Evolutionary conservation across 179 eudicot genomes (phyloP).

Genomic region (Carnegiea gigantea): DNA sequence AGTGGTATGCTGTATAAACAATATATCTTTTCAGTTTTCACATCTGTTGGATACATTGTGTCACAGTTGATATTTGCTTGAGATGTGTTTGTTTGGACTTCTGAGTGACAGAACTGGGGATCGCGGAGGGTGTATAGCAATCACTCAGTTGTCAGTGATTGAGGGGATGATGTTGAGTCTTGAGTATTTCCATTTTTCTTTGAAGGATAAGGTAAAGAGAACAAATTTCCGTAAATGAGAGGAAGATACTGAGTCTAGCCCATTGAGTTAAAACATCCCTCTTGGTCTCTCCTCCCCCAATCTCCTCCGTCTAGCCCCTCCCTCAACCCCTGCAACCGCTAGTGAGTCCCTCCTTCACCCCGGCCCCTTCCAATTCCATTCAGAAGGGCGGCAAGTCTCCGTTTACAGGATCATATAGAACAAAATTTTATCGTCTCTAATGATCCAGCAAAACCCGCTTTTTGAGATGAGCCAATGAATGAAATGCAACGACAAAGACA

Average conservation of each 20-base stretch:
- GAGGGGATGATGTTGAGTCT: neutral
- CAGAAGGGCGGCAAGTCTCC: neutral
- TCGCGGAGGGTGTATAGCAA: no score
- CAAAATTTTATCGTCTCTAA: neutral
- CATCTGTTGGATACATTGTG: neutral
- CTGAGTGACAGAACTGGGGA: neutral
- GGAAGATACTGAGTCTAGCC: no score
- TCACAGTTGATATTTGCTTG: neutral
- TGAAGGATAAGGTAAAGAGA: no score
- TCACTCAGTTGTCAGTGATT: neutral
- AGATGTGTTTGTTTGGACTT: slow-evolving; percentile 7
- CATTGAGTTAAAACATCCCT: no score
- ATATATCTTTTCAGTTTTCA: neutral
- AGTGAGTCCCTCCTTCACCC: neutral
- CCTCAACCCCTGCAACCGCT: no score
- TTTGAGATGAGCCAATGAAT: neutral
- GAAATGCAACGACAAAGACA: neutral
- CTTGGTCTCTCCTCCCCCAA: no score
- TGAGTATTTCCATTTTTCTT: neutral
- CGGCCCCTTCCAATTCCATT: neutral
- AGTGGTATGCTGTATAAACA: slow-evolving; percentile 48
- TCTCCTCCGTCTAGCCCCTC: no score
- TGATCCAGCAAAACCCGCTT: neutral
- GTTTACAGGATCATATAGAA: neutral
- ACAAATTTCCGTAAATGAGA: no score